Evolutionary conservation across 164 flowering plant species (phyloP).

Genomic region (Vitis rotundifolia): DNA sequence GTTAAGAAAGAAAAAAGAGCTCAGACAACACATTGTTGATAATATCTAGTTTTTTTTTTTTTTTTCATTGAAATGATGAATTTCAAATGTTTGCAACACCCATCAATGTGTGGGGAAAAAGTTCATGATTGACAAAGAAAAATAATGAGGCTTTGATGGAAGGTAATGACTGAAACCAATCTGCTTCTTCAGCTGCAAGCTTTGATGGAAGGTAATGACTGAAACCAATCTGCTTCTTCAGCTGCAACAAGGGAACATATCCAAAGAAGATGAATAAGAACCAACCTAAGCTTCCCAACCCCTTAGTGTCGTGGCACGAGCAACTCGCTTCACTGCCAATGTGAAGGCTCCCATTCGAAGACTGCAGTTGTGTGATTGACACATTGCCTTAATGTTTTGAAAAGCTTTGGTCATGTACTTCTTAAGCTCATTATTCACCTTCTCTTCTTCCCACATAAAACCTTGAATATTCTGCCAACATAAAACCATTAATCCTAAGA

Average conservation of each 20-base stretch:
- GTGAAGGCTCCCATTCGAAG: conserved; percentile 97
- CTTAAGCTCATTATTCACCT: conserved; percentile 68
- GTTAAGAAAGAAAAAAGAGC: no score
- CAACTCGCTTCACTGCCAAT: conserved; percentile 84
- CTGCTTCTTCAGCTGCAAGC: no score
- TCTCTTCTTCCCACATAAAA: conserved; percentile 95
- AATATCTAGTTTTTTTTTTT: neutral
- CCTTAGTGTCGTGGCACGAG: conserved; percentile 72
- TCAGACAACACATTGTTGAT: no score
- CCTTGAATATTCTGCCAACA: conserved; percentile 85
- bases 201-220: neutral
- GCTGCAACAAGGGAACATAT: neutral
- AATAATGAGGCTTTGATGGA: neutral
- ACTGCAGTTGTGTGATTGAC: conserved; percentile 67
- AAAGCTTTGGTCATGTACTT: conserved; percentile 84
- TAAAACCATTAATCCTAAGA: conserved; percentile 8
- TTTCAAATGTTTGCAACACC: no score
- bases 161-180: neutral
- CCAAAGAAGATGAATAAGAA: neutral
- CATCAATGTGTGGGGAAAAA: no score
- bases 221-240: no score
- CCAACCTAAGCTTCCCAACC: conserved; percentile 84
- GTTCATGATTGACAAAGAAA: no score
- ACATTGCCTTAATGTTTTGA: conserved; percentile 70
- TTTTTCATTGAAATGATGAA: no score